Evolutionary conservation across 441 rosid species (phyloP).

Genomic region (Populus hybrid): DNA sequence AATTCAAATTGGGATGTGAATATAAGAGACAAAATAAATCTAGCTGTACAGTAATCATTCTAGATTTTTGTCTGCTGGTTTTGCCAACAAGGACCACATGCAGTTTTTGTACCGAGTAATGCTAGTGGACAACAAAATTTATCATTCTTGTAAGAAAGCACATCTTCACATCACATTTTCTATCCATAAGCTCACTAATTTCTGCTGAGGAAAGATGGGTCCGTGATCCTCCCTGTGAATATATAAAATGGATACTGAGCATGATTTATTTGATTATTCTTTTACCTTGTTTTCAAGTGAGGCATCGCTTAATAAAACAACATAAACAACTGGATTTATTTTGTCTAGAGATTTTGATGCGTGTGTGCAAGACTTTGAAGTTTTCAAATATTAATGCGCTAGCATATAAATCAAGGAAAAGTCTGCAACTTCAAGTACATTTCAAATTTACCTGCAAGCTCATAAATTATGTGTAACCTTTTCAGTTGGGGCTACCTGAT

Average conservation of each 20-base stretch:
- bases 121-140: constrained; percentile 12
- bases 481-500: not conserved
- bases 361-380: constrained; percentile 1
- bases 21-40: constrained; percentile 19
- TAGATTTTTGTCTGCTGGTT: constrained; percentile 25
- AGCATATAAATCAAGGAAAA: not conserved
- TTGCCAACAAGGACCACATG: constrained; percentile 37
- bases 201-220: not conserved
- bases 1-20: constrained; percentile 6
- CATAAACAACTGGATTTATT: constrained; percentile 14
- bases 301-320: constrained; percentile 8
- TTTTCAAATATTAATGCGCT: constrained; percentile 1
- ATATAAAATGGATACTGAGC: constrained; percentile 15
- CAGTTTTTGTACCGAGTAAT: not conserved
- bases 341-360: constrained; percentile 8
- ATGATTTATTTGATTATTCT: constrained; percentile 15
- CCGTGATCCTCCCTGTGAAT: not conserved
- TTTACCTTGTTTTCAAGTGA: constrained; percentile 3
- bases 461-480: not conserved
- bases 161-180: constrained; percentile 3
- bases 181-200: not conserved
- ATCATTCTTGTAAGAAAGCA: constrained; percentile 10
- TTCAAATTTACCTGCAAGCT: constrained; percentile 12
- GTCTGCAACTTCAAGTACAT: not conserved
- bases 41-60: constrained; percentile 14